A percentile compares a stretch with the other conserved stretches of the same genome.
Conservation (phyloP, 352 stramenopile species). For the Globisporangium perplexum region DNA sequence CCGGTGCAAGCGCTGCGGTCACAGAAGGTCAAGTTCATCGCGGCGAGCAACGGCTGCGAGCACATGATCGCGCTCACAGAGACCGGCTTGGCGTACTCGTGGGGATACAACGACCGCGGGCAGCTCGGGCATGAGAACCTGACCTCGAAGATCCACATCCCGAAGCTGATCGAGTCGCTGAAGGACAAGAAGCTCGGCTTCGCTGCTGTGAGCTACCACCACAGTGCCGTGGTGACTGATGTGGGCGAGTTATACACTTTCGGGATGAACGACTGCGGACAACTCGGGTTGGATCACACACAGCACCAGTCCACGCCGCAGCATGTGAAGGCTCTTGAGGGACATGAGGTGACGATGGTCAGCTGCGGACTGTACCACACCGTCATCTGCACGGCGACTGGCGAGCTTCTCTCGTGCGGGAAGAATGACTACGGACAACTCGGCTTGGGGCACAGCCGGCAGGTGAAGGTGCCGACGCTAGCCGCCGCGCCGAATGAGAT, state of each 20-base stretch:
- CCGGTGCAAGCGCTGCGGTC: constrained; percentile 74
- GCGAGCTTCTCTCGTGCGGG: constrained; percentile 71
- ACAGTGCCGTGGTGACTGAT: constrained; percentile 74
- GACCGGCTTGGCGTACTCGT: constrained; percentile 75
- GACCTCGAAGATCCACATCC: constrained; percentile 77
- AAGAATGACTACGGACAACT: constrained; percentile 89
- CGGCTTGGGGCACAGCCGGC: constrained; percentile 68
- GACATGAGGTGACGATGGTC: constrained; percentile 71
- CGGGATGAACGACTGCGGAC: constrained; percentile 87
- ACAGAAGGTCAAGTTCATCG: constrained; percentile 73
- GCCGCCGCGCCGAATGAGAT: constrained; percentile 64
- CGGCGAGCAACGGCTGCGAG: constrained; percentile 86
- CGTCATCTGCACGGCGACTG: constrained; percentile 59
- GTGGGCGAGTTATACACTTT: constrained; percentile 81
- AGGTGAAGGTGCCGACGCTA: constrained; percentile 62
- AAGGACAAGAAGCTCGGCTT: constrained; percentile 81
- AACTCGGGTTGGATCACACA: constrained; percentile 79
- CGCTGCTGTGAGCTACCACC: constrained; percentile 82
- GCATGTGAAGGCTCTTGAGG: constrained; percentile 68
- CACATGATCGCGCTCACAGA: constrained; percentile 85
- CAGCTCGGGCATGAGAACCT: constrained; percentile 84
- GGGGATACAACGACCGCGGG: constrained; percentile 85
- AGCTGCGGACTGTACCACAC: constrained; percentile 83
- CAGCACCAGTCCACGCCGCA: constrained; percentile 70
- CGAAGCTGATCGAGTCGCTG: constrained; percentile 79